Base-by-base conservation (phyloP, 2,329 filamentous ascomycete species). In the Dactylella cylindrospora region DNA sequence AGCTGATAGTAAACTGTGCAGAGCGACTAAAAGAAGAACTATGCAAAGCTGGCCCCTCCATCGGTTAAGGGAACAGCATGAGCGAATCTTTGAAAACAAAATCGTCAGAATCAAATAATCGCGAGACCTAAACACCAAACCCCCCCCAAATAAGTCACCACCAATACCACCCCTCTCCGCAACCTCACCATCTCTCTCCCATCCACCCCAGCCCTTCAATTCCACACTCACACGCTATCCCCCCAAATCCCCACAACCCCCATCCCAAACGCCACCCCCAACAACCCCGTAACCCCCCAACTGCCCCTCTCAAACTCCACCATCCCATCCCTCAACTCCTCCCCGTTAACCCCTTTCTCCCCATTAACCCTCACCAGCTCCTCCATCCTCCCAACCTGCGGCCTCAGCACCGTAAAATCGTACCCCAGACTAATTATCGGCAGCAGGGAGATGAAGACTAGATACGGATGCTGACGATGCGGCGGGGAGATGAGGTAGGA, bases 211-310 rank as follows among this genome's bases (percentile, higher is more conserved):
- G n/a, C 10, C 38, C 8, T 22, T 25, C 38, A n/a, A 25, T n/a
- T n/a, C n/a, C n/a, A n/a, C n/a, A n/a, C n/a, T n/a, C n/a, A 61
- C 43, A 43, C 47, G 23, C 47, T n/a, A n/a, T n/a, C n/a, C n/a
- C n/a, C n/a, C 55, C 55, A 61, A 41, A 61, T 49, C 1, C 55
- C 55, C 6, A 61, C 41, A 15, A 61, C 55, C 13, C 47, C 28
- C 55, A 61, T 49, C 26, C 20, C 29, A 39, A 61, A 61, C 12
- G 29, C 55, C 12, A 33, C 10, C 2, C 55, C 55, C 17, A 25
- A 43, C 2, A 59, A 7, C 17, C 33, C 55, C 1, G 35, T 33
- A 20, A 53, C 41, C 5, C 55, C 55, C 55, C 55, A 61, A 49
- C 47, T 53, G 7, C 41, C 55, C 5, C 15, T 22, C 23, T 61